These are phyloP conservation scores for Tylopilus vinaceipallidus DNA, from an alignment of 768 basidiomycete species.

Conservation along the genomic window DNA sequence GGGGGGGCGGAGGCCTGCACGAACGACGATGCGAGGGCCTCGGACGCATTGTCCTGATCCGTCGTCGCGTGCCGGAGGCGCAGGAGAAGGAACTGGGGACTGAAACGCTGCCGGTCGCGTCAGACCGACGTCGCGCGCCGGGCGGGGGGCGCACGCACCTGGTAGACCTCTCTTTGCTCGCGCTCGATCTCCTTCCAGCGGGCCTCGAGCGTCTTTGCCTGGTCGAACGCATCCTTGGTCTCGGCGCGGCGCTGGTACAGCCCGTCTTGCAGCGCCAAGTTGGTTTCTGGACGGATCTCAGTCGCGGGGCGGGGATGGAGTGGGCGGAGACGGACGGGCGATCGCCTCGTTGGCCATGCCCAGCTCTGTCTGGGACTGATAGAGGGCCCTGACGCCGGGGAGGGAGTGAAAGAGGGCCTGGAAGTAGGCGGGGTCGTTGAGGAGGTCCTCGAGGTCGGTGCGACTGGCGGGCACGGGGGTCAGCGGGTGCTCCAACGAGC, in stretches of 20 bases:
- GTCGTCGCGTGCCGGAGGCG: conserved; percentile 85
- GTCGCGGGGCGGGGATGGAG: background rate
- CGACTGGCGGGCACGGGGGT: conserved; percentile 50
- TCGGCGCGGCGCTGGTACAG: conserved; percentile 76
- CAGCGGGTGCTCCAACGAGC: conserved; percentile 2
- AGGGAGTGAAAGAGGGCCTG: conserved; percentile 86
- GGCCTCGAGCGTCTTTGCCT: conserved; percentile 77
- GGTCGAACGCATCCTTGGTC: conserved; percentile 84
- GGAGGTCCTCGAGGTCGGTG: conserved; percentile 87
- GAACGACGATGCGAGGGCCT: conserved; percentile 80
- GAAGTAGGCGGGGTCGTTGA: conserved; percentile 80
- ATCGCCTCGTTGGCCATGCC: conserved; percentile 84
- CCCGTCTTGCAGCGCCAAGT: conserved; percentile 70
- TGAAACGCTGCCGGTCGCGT: conserved; percentile 60
- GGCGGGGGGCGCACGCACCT: conserved; percentile 46
- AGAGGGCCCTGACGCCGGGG: conserved; percentile 67
- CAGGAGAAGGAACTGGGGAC: conserved; percentile 84
- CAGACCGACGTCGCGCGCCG: conserved; percentile 5
- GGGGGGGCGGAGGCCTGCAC: conserved; percentile 55
- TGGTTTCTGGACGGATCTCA: conserved; percentile 55
- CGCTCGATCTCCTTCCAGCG: conserved; percentile 86
- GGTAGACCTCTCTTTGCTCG: conserved; percentile 86
- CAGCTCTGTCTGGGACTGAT: conserved; percentile 74
- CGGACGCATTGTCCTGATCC: conserved; percentile 87
- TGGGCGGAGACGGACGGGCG: conserved; percentile 57